Percentiles rank a stretch among this genome's conserved stretches.
phyloP scores from a whole-genome alignment of 2,329 filamentous ascomycete species.

The Fusarium transvaalense region DNA sequence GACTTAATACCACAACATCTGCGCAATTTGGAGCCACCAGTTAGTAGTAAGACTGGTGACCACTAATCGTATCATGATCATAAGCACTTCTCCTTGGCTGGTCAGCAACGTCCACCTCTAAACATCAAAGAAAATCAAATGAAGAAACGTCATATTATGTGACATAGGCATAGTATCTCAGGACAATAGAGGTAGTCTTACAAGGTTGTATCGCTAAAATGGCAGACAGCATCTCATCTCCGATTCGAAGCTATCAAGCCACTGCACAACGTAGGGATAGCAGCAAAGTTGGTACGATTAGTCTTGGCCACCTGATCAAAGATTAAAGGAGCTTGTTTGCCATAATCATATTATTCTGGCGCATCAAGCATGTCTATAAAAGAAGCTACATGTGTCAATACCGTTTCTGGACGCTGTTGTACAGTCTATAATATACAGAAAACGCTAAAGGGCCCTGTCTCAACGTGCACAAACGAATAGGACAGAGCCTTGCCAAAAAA shows the following conservation, averaged over 20 bases:
- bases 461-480: neutral
- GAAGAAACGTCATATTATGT: neutral
- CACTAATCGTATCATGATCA: neutral
- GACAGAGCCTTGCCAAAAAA: neutral
- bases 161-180: neutral
- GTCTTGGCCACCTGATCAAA: neutral
- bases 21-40: neutral
- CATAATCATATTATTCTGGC: neutral
- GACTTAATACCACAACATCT: neutral
- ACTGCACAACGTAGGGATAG: neutral
- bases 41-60: neutral
- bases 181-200: neutral
- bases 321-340: neutral
- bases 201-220: neutral
- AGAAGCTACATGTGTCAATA: neutral
- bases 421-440: conserved; percentile 12
- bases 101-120: neutral
- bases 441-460: neutral
- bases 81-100: conserved; percentile 1
- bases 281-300: neutral
- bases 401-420: neutral
- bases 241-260: neutral
- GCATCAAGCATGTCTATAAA: neutral
- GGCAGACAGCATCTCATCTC: neutral
- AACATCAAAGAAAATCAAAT: neutral